These are phyloP conservation scores for Ceratobasidium sp. DNA, from an alignment of 1,284 basidiomycete genomes.

Conservation along the genomic window DNA sequence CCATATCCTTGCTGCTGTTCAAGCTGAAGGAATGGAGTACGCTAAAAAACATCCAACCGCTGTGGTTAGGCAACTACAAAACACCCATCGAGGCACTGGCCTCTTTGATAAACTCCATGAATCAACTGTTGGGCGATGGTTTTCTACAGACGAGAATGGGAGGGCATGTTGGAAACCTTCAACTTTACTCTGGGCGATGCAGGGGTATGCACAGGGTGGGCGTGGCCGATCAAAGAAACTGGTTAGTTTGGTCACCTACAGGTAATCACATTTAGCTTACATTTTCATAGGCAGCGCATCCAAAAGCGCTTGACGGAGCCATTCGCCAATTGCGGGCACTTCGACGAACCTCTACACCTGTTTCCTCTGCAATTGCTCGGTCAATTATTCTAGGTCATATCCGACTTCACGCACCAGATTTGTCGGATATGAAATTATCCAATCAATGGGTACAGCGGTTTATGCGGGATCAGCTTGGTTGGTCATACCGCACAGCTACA, in stretches of 20 bases:
- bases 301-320: not conserved
- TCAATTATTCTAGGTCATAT: not conserved
- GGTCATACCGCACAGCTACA: constrained; percentile 16
- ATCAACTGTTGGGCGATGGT: not conserved
- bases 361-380: constrained; percentile 2
- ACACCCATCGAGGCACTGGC: not conserved
- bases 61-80: constrained; percentile 3
- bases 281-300: constrained; percentile 1
- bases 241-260: not conserved
- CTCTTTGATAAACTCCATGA: constrained; percentile 12
- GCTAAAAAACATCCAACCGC: not conserved
- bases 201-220: not conserved
- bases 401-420: not conserved
- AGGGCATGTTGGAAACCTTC: not conserved
- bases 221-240: not conserved
- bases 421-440: not conserved
- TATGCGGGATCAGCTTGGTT: constrained; percentile 6
- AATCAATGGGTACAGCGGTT: constrained; percentile 5
- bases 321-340: not conserved
- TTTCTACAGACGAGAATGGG: not conserved
- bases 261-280: not conserved
- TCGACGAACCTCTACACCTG: not conserved
- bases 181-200: too few relatives aligned
- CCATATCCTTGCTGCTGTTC: constrained; percentile 13
- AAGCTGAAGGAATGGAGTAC: not conserved